phyloP scores from a whole-genome alignment of 371 early-diverging fungal genomes.

The Syncephalastrum contaminatum region DNA sequence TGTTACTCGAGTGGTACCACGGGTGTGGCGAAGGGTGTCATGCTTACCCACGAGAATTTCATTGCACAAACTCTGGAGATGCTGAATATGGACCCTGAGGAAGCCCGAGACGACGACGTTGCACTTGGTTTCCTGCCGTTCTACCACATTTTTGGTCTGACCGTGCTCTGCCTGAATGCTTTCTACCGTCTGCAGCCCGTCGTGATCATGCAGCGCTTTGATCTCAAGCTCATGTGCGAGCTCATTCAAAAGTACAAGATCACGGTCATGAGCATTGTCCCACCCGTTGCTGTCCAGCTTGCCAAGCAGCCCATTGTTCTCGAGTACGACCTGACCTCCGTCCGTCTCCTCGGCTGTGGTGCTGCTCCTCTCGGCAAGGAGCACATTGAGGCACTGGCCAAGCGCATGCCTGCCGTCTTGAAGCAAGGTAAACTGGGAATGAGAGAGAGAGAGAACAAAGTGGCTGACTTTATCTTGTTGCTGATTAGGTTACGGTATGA shows the following conservation, averaged over 20 bases:
- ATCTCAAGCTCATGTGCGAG: slow-evolving; percentile 54
- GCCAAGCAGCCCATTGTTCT: slow-evolving; percentile 67
- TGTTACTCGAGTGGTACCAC: slow-evolving; percentile 93
- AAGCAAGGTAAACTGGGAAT: slow-evolving; percentile 21
- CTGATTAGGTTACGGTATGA: slow-evolving; percentile 69
- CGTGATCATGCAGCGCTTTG: slow-evolving; percentile 68
- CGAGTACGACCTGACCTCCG: slow-evolving; percentile 64
- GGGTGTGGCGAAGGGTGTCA: slow-evolving; percentile 59
- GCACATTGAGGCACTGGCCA: slow-evolving; percentile 46
- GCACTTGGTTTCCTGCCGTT: slow-evolving; percentile 76
- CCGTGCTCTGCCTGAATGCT: slow-evolving; percentile 25
- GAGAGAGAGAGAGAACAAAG: neutral
- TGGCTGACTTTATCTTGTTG: no score
- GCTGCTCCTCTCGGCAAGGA: slow-evolving; percentile 82
- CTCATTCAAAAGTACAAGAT: slow-evolving; percentile 68
- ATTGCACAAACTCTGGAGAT: slow-evolving; percentile 12
- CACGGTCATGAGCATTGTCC: slow-evolving; percentile 74
- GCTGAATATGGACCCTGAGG: slow-evolving; percentile 13
- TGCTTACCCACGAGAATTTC: slow-evolving; percentile 29
- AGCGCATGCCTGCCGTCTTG: slow-evolving; percentile 54
- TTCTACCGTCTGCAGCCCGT: slow-evolving; percentile 39
- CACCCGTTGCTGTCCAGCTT: slow-evolving; percentile 72
- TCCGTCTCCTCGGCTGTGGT: slow-evolving; percentile 64
- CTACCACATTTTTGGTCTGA: slow-evolving; percentile 81
- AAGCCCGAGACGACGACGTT: slow-evolving; percentile 35